These are phyloP conservation scores for Gillenia trifoliata DNA, from an alignment of 306 rosid genomes.

Conservation along the genomic window DNA sequence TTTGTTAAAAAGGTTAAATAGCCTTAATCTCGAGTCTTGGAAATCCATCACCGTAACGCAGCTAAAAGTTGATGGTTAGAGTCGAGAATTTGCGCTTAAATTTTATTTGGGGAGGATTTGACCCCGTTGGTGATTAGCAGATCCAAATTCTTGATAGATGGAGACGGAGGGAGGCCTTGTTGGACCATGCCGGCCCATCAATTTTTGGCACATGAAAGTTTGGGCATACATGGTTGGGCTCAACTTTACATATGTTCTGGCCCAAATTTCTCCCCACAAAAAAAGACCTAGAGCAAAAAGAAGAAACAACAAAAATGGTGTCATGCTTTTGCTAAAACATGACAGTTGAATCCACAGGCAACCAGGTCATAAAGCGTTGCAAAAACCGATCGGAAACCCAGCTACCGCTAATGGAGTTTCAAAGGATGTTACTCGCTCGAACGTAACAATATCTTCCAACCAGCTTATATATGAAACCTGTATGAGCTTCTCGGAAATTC, in stretches of 20 bases:
- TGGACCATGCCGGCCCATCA: neutral
- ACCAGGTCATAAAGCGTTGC: neutral
- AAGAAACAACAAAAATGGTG: too few species aligned
- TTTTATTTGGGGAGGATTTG: neutral
- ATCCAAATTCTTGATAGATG: neutral
- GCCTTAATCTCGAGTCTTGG: too few species aligned
- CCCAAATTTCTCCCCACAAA: too few species aligned
- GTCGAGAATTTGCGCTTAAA: too few species aligned
- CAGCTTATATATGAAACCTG: neutral
- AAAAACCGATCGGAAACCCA: neutral
- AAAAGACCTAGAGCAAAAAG: too few species aligned
- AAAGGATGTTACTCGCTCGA: neutral
- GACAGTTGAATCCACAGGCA: too few species aligned
- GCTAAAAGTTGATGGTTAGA: too few species aligned
- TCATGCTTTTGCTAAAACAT: neutral
- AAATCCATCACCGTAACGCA: too few species aligned
- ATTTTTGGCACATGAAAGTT: neutral
- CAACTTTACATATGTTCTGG: neutral
- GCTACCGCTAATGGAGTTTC: neutral
- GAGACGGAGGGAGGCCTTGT: neutral
- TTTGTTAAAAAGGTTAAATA: too few species aligned
- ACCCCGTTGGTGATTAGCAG: neutral
- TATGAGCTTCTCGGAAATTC: neutral
- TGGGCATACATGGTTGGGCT: neutral
- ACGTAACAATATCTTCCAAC: neutral